Conservation (phyloP, 768 basidiomycete genomes). For the Leccinum aurantiacum region DNA sequence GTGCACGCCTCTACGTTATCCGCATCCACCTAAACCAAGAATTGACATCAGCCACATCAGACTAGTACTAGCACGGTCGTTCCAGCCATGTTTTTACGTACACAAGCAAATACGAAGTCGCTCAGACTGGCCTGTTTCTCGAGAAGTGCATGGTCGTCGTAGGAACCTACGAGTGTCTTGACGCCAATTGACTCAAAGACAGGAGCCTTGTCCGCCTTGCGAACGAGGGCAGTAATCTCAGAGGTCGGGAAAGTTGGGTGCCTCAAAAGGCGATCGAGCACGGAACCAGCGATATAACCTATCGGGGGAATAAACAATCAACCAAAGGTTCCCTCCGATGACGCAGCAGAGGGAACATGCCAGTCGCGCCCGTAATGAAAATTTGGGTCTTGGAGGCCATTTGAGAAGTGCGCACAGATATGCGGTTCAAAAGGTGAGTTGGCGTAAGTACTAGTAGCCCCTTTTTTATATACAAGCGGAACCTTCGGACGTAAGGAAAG, state of each 20-base stretch:
- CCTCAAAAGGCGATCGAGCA: slow-evolving; percentile 31
- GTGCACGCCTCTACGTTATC: slow-evolving; percentile 47
- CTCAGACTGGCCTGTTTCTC: slow-evolving; percentile 44
- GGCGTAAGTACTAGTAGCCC: too few species aligned
- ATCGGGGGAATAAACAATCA: too few species aligned
- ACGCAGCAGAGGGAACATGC: slow-evolving; percentile 2
- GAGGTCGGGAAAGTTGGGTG: slow-evolving; percentile 24
- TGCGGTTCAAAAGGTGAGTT: too few species aligned
- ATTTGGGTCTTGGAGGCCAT: slow-evolving; percentile 22
- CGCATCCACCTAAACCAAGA: slow-evolving; percentile 38
- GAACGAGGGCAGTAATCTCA: slow-evolving; percentile 30
- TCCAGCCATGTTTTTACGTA: slow-evolving; percentile 18
- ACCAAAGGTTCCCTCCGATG: neutral
- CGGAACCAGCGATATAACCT: slow-evolving; percentile 38
- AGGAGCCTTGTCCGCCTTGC: slow-evolving; percentile 29
- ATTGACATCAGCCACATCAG: neutral
- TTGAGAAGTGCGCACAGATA: neutral
- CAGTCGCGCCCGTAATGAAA: slow-evolving; percentile 23
- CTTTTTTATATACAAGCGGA: slow-evolving; percentile 6
- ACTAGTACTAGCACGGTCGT: neutral
- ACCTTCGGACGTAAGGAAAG: too few species aligned
- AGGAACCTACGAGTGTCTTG: slow-evolving; percentile 41
- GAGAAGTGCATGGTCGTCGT: slow-evolving; percentile 42
- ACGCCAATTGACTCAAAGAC: slow-evolving; percentile 25
- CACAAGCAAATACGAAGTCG: slow-evolving; percentile 43